Base-by-base conservation (phyloP, 1,139 yeast genomes). In the Geotrichum klebahnii region DNA sequence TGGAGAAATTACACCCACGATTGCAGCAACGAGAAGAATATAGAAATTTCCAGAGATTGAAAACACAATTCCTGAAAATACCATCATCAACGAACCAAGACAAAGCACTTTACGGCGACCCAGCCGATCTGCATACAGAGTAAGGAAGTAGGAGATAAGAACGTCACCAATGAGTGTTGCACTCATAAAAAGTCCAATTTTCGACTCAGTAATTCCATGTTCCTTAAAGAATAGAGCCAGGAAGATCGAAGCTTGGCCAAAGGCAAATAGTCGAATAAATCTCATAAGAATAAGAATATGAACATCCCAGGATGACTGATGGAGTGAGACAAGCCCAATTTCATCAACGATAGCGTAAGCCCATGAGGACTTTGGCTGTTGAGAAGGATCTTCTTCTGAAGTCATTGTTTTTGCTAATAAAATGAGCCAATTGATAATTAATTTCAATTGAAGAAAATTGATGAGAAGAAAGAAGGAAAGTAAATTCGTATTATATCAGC, bases 121-220 rank as follows among this genome's bases (percentile, higher is more conserved):
- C 48, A 85, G 68, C n/a, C 62, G 59, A 57, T 86, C 94, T 0
- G 96, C 89, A 61, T 84, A 75, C 83, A 90, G 82, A 0, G 96
- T 84, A 51, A 44, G 31, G 12, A 51, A 44, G 36, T 44, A 46
- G 1, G 53, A 50, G 3, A 51, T 39, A 1, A 51, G 3, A 9
- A 44, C 46, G 37, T 48, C 49, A 5, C 54, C 54, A 26, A 48
- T 46, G 4, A 47, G 40, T 2, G 54, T 88, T 51, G 82, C 68
- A 0, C 95, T 79, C 96, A 89, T 88, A 64, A 89, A 89, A 32
- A 79, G 54, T 1, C 97, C 97, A 44, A 85, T 84, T 35, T 72
- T 65, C 1, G 76, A 63, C 52, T 84, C 88, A 0, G 77, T 60
- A 43, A 84, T 73, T 1, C 76, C 77, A 5, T 84, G 65, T 3